Conservation (phyloP, 2,329 filamentous ascomycete species). For the Pyrenophora tritici-repentis region DNA sequence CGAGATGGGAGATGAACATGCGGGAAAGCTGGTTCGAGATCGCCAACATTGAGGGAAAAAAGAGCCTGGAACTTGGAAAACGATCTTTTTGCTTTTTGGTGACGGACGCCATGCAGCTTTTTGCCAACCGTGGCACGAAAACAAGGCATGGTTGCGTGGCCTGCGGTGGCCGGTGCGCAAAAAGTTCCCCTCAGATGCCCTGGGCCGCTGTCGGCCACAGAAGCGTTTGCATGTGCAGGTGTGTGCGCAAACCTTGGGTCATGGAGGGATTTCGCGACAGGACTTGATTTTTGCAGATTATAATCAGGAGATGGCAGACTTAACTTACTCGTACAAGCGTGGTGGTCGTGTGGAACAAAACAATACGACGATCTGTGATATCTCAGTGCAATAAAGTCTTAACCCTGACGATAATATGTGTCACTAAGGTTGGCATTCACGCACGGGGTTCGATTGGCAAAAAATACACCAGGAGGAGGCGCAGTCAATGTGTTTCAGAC, state of each 20-base stretch:
- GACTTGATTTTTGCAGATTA: slow-evolving; percentile 1
- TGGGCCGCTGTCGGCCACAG: background rate
- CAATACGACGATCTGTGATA: background rate
- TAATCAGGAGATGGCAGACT: background rate
- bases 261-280: background rate
- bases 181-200: background rate
- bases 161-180: slow-evolving; percentile 1
- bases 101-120: background rate
- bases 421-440: background rate
- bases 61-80: background rate
- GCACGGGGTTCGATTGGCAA: background rate
- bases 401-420: background rate
- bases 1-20: too few relatives aligned
- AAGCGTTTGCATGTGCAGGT: background rate
- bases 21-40: background rate
- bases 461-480: background rate
- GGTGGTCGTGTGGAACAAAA: background rate
- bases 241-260: background rate
- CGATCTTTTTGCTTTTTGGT: too few relatives aligned
- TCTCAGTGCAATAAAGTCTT: too few relatives aligned
- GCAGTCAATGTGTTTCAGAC: background rate
- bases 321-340: background rate
- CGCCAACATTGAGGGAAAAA: background rate
- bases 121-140: background rate
- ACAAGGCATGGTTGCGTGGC: slow-evolving; percentile 3